These are phyloP conservation scores for Kuraishia cidri DNA, from an alignment of 805 yeast species.

Conservation along the genomic window DNA sequence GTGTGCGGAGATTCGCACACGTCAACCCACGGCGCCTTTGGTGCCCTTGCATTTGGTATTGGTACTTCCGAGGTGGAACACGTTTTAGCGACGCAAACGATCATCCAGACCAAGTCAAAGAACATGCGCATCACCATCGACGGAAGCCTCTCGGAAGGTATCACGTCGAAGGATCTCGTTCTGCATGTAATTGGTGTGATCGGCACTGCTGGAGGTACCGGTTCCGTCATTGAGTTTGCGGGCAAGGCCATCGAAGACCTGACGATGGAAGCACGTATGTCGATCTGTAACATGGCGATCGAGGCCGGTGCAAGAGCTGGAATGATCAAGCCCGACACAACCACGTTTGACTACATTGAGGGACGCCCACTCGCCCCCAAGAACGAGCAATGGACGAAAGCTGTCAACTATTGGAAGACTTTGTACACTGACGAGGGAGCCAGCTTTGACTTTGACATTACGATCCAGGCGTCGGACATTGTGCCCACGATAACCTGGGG, in stretches of 20 bases:
- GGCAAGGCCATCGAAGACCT: conserved; percentile 88
- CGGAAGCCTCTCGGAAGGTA: conserved; percentile 80
- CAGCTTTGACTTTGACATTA: conserved; percentile 74
- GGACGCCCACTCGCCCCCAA: conserved; percentile 93
- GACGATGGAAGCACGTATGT: conserved; percentile 98
- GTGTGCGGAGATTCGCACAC: conserved; percentile 99
- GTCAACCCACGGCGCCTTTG: conserved; percentile 98
- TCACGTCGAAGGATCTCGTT: conserved; percentile 93
- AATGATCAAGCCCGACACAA: conserved; percentile 94
- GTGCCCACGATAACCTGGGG: conserved; percentile 99
- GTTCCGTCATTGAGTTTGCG: conserved; percentile 92
- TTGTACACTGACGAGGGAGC: conserved; percentile 88
- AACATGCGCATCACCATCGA: conserved; percentile 87
- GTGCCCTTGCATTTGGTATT: conserved; percentile 95
- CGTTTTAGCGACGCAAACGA: conserved; percentile 94
- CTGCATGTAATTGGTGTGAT: conserved; percentile 92
- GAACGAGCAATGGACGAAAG: conserved; percentile 94
- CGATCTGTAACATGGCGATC: conserved; percentile 98
- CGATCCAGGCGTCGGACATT: conserved; percentile 74
- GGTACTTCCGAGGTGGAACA: conserved; percentile 99
- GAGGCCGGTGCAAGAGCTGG: conserved; percentile 99
- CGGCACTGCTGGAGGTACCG: conserved; percentile 99
- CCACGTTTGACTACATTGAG: conserved; percentile 79
- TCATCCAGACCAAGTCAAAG: conserved; percentile 90
- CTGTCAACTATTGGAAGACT: conserved; percentile 84